Conservation (phyloP, 345 rosid species). For the Dipteronia sinensis region DNA sequence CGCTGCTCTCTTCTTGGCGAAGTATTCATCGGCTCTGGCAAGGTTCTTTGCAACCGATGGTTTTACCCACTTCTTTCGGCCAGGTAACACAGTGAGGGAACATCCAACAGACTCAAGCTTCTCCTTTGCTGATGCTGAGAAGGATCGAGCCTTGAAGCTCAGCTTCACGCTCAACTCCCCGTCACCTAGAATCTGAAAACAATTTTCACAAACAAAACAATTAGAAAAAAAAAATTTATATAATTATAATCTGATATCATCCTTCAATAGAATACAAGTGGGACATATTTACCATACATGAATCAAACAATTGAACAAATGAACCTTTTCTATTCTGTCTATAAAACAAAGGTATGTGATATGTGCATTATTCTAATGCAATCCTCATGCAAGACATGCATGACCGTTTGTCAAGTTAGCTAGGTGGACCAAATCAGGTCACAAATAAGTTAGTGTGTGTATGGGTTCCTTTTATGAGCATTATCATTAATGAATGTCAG, state of each 20-base stretch:
- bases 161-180: constrained; percentile 82
- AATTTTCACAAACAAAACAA: constrained; percentile 12
- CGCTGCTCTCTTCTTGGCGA: constrained; percentile 72
- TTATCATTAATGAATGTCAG: too few relatives aligned
- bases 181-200: constrained; percentile 69
- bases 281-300: background rate
- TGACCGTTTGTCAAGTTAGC: too few relatives aligned
- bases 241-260: background rate
- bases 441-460: too few relatives aligned
- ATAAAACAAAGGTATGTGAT: too few relatives aligned
- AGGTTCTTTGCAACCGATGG: constrained; percentile 83
- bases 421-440: too few relatives aligned
- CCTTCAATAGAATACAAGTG: too few relatives aligned
- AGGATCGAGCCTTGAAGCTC: constrained; percentile 75
- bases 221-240: background rate
- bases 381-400: too few relatives aligned
- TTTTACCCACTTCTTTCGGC: constrained; percentile 92
- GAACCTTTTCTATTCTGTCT: too few relatives aligned
- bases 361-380: too few relatives aligned
- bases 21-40: constrained; percentile 84
- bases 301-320: background rate
- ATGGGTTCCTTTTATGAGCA: too few relatives aligned
- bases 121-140: constrained; percentile 77
- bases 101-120: constrained; percentile 86
- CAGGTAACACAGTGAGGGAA: constrained; percentile 73